These are phyloP conservation scores for Metschnikowia peoriensis DNA, from an alignment of 805 yeast species.

Conservation along the genomic window DNA sequence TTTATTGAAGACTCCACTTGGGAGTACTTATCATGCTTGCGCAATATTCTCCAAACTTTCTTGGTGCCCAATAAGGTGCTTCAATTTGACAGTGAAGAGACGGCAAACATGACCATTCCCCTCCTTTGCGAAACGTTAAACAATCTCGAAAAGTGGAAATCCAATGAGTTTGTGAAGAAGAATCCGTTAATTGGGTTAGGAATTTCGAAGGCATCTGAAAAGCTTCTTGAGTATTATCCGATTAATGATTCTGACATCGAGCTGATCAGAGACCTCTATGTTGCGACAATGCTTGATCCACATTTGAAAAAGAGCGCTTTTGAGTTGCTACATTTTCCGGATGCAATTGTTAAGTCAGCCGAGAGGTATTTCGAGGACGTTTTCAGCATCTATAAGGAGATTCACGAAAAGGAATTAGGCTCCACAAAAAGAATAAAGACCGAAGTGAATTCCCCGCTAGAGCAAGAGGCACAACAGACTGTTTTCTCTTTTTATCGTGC, in stretches of 20 bases:
- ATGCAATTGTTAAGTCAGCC: not conserved
- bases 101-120: conserved; percentile 1
- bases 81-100: not conserved
- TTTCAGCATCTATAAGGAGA: not conserved
- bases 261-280: not conserved
- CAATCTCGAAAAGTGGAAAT: not conserved
- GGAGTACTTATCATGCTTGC: not conserved
- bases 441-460: not conserved
- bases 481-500: not conserved
- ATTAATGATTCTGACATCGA: not conserved
- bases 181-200: conserved; percentile 1
- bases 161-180: not conserved
- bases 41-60: not conserved
- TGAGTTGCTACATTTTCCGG: not conserved
- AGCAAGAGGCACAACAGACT: not conserved
- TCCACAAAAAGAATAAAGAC: not conserved
- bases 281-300: conserved; percentile 2
- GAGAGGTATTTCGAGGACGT: not conserved
- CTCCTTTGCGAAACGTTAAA: not conserved
- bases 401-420: not conserved
- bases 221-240: not conserved
- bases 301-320: not conserved
- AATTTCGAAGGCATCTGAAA: not conserved
- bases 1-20: no score
- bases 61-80: not conserved